Evolutionary conservation across 805 yeast genomes (phyloP).

Genomic region (Maudiozyma bulderi): DNA sequence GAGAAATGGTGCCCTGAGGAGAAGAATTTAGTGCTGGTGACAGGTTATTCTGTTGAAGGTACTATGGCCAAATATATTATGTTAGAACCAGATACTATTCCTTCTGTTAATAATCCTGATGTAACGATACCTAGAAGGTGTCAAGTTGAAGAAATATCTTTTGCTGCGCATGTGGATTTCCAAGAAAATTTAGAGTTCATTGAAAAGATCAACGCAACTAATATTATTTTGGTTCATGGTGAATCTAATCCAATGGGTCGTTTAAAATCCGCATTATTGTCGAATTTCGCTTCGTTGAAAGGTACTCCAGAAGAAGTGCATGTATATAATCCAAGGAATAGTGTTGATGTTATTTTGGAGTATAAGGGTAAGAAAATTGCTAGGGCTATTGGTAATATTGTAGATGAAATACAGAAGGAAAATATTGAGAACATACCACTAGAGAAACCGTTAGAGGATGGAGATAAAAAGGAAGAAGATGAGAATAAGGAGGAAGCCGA

Average conservation of each 20-base stretch:
- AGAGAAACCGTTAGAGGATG: slow-evolving; percentile 2
- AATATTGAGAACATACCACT: slow-evolving; percentile 18
- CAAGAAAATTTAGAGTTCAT: slow-evolving; percentile 88
- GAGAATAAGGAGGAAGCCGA: slow-evolving; percentile 23
- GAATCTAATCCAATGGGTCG: slow-evolving; percentile 99
- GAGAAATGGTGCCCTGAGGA: slow-evolving; percentile 98
- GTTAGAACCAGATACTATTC: slow-evolving; percentile 85
- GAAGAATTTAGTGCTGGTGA: slow-evolving; percentile 73
- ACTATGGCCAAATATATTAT: slow-evolving; percentile 89
- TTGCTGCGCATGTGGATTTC: slow-evolving; percentile 99
- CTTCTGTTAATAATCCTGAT: slow-evolving; percentile 74
- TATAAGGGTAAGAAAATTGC: slow-evolving; percentile 82
- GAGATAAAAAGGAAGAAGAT: slow-evolving; percentile 13
- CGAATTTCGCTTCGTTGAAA: slow-evolving; percentile 72
- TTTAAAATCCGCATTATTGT: slow-evolving; percentile 79
- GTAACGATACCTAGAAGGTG: slow-evolving; percentile 77
- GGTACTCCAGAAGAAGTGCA: slow-evolving; percentile 84
- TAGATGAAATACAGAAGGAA: slow-evolving; percentile 35
- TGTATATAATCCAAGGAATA: slow-evolving; percentile 86
- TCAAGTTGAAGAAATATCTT: slow-evolving; percentile 84
- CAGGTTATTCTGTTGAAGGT: slow-evolving; percentile 98
- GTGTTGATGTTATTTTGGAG: slow-evolving; percentile 65
- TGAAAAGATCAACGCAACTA: slow-evolving; percentile 74
- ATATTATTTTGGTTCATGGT: slow-evolving; percentile 90
- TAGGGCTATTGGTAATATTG: slow-evolving; percentile 54